Conservation (phyloP, 2,329 filamentous ascomycete species). For the Colletotrichum theobromicola region DNA sequence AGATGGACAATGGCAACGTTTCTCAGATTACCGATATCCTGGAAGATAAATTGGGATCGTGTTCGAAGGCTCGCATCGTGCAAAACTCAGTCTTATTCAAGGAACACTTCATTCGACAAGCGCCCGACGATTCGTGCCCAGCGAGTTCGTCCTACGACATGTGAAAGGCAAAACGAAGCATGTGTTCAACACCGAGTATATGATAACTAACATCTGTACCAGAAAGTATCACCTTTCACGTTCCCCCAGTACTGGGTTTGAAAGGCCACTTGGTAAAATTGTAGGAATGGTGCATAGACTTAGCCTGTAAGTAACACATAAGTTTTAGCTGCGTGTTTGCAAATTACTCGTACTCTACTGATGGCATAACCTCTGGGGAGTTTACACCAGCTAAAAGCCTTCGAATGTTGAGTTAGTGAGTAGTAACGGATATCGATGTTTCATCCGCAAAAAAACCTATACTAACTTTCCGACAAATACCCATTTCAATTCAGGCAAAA, state of each 20-base stretch:
- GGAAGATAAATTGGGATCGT: neutral
- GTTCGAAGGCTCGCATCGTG: neutral
- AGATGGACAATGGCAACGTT: neutral
- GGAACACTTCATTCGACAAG: neutral
- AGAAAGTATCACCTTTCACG: neutral
- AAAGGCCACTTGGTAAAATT: neutral
- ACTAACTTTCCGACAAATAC: neutral
- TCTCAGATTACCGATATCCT: neutral
- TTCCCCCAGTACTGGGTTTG: neutral
- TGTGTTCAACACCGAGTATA: neutral
- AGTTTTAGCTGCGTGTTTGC: neutral
- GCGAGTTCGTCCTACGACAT: neutral
- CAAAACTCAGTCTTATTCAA: neutral
- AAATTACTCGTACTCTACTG: neutral
- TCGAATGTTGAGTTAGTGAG: neutral
- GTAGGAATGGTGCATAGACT: neutral
- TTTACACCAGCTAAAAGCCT: neutral
- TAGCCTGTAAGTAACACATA: neutral
- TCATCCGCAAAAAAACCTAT: neutral
- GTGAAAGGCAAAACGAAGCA: neutral
- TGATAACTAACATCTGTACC: neutral
- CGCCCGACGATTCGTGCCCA: neutral
- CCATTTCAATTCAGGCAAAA: neutral
- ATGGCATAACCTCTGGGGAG: neutral
- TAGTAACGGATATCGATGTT: neutral